These are phyloP conservation scores for Helicocarpus griseus DNA, from an alignment of 2,329 filamentous ascomycete species.

Conservation along the genomic window DNA sequence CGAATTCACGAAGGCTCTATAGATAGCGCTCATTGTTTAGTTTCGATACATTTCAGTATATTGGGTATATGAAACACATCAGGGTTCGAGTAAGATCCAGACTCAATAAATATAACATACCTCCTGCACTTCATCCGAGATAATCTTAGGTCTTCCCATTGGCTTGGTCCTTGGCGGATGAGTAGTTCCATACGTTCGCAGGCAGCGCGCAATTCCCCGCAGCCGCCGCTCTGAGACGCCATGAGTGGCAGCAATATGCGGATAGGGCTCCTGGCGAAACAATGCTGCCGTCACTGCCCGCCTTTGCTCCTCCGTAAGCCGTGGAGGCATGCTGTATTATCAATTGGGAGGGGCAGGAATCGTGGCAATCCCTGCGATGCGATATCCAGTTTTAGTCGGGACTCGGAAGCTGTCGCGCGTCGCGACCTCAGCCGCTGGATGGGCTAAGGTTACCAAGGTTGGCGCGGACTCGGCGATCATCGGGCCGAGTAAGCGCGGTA, in stretches of 20 bases:
- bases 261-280: constrained; percentile 8
- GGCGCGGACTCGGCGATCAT: constrained; percentile 1
- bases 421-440: no score
- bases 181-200: constrained; percentile 8
- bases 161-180: constrained; percentile 4
- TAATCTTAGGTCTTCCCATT: constrained; percentile 4
- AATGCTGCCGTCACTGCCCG: constrained; percentile 6
- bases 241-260: constrained; percentile 18
- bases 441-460: background rate
- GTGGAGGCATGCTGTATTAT: background rate
- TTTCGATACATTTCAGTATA: background rate
- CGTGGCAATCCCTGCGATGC: background rate
- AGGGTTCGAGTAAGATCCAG: background rate
- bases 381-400: background rate
- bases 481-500: background rate
- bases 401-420: background rate
- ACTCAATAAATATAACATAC: constrained; percentile 1
- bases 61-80: background rate
- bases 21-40: background rate
- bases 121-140: constrained; percentile 3
- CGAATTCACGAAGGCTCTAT: constrained; percentile 5
- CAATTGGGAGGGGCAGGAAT: background rate
- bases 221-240: constrained; percentile 34
- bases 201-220: constrained; percentile 10
- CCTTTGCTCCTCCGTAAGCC: constrained; percentile 4